Evolutionary conservation across 768 basidiomycete genomes (phyloP).

Genomic region (Udeniomyces megalosporus): DNA sequence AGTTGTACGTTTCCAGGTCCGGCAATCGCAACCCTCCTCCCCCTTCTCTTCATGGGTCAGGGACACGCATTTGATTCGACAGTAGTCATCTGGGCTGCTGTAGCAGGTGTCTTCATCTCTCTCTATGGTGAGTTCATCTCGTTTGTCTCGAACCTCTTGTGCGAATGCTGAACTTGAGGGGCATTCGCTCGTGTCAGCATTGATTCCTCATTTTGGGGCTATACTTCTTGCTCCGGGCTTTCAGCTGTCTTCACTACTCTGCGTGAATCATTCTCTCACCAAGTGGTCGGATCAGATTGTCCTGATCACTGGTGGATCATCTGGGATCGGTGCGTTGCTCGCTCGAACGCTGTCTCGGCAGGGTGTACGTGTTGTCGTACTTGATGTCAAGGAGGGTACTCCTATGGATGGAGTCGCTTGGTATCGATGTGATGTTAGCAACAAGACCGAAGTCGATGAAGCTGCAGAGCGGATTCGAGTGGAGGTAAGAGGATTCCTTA

Average conservation of each 20-base stretch:
- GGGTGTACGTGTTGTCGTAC: conserved; percentile 66
- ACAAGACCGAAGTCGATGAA: conserved; percentile 65
- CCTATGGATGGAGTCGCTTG: conserved; percentile 55
- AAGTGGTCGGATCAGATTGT: conserved; percentile 85
- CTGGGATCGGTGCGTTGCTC: conserved; percentile 73
- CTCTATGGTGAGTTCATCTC: conserved; percentile 44
- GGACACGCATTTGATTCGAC: conserved; percentile 40
- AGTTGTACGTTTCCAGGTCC: conserved; percentile 34
- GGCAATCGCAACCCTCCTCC: conserved; percentile 66
- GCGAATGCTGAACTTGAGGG: not conserved
- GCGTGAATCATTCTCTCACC: conserved; percentile 30
- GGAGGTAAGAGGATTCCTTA: conserved; percentile 44
- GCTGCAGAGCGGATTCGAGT: conserved; percentile 56
- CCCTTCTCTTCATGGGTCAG: conserved; percentile 61
- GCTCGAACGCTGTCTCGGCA: conserved; percentile 73
- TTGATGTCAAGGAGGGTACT: conserved; percentile 52
- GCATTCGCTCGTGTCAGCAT: not conserved
- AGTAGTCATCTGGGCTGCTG: conserved; percentile 37
- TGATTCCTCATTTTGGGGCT: not conserved
- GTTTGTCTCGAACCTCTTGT: too few relatives aligned
- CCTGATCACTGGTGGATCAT: conserved; percentile 78
- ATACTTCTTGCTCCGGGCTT: not conserved
- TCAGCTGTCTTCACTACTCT: not conserved
- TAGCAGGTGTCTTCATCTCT: conserved; percentile 46
- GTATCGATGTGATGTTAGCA: conserved; percentile 83